A percentile compares a stretch with the other conserved stretches of the same genome.
phyloP scores from a whole-genome alignment of 192 early-diverging fungal genomes.

The Coemansia sp. region DNA sequence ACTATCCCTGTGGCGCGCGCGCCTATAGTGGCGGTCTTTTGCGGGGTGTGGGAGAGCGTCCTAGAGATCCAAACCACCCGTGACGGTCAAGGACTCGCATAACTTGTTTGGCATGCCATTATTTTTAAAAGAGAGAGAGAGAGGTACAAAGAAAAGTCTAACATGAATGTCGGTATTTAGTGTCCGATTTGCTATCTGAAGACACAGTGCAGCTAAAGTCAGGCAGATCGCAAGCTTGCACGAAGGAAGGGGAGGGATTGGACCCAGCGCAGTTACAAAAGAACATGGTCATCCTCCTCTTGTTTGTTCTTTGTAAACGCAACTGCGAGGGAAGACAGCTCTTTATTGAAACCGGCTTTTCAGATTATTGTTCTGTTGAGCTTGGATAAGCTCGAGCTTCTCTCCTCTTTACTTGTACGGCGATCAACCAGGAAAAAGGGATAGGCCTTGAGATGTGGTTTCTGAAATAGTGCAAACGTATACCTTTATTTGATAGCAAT shows the following conservation, averaged over 20 bases:
- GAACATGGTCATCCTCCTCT: not conserved
- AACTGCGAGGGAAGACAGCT: no score
- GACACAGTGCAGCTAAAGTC: not conserved
- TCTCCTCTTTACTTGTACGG: not conserved
- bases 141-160: not conserved
- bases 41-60: not conserved
- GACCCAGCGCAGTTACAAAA: not conserved
- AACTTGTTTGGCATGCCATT: not conserved
- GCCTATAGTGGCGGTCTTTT: not conserved
- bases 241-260: not conserved
- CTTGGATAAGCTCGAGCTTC: not conserved
- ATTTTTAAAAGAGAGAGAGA: not conserved
- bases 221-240: not conserved
- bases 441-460: slow-evolving; percentile 1
- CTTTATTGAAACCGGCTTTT: no score
- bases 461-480: slow-evolving; percentile 6
- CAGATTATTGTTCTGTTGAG: no score
- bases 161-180: not conserved
- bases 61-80: not conserved
- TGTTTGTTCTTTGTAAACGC: no score
- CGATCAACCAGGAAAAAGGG: not conserved
- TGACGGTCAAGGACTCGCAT: not conserved
- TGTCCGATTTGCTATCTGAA: not conserved
- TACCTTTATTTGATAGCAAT: no score
- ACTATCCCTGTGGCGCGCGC: not conserved